Evolutionary conservation across 2,329 filamentous ascomycete species (phyloP).

Genomic region (Neofusicoccum parvum): DNA sequence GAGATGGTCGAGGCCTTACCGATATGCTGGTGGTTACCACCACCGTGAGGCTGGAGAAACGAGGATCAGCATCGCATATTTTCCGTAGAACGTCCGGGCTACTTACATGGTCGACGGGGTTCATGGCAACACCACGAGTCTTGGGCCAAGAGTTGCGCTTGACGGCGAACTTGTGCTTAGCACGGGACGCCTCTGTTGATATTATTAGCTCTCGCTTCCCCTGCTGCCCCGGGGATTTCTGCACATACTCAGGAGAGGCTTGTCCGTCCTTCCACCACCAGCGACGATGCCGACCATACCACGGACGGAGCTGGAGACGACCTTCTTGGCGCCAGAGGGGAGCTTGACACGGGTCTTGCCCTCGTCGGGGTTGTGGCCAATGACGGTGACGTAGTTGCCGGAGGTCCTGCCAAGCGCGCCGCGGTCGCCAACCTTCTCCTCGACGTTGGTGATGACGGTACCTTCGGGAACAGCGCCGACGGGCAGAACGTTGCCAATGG

Average conservation of each 20-base stretch:
- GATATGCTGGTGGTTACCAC: constrained; percentile 99
- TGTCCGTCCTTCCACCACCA: constrained; percentile 99
- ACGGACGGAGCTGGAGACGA: constrained; percentile 86
- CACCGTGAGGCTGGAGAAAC: constrained; percentile 52
- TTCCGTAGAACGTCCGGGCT: constrained; percentile 18
- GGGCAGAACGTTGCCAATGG: constrained; percentile 96
- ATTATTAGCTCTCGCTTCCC: constrained; percentile 42
- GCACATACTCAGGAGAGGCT: constrained; percentile 87
- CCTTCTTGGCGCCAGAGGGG: constrained; percentile 98
- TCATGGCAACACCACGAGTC: constrained; percentile 99
- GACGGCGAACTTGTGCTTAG: constrained; percentile 99
- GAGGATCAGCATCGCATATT: constrained; percentile 35
- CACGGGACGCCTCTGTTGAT: constrained; percentile 87
- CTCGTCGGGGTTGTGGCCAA: constrained; percentile 59
- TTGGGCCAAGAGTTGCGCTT: constrained; percentile 99
- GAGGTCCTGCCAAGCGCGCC: constrained; percentile 95
- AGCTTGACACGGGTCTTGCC: constrained; percentile 99
- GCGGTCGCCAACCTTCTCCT: constrained; percentile 98
- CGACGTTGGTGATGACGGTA: constrained; percentile 98
- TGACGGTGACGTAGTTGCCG: constrained; percentile 97
- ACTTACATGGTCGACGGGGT: constrained; percentile 92
- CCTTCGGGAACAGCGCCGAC: constrained; percentile 94
- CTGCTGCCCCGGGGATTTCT: constrained; percentile 13
- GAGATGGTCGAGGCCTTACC: constrained; percentile 99
- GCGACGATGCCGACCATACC: constrained; percentile 99